Evolutionary conservation across 2,329 filamentous ascomycete species (phyloP), one percentile per base, ranked within the genome.

Genomic region (Beauveria brongniartii): DNA sequence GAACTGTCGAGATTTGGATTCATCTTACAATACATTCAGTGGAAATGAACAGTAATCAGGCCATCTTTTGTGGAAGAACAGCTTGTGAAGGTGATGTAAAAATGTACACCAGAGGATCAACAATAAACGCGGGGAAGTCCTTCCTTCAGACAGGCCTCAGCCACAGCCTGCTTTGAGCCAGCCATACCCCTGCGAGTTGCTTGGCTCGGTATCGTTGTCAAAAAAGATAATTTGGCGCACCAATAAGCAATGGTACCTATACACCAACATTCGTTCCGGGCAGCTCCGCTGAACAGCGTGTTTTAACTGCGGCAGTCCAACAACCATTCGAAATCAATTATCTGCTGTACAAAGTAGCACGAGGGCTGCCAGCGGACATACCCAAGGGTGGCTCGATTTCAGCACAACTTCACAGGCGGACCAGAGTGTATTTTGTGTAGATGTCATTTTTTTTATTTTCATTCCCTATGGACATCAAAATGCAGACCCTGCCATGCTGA

Each of bases 401-500:
- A 12, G 16, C 5, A 22, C 9, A 44, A 14, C 26, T 22, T 47
- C 58, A 60, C 41, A 46, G 18, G 12, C 10, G 24, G 1, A 9
- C 28, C 26, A 14, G 16, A 20, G n/a, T 12, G 41, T 47, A 22
- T 28, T 30, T 55, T 61, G 24, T 46, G 46, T 44, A 57, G 59
- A 61, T 61, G 59, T 63, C 55, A 41, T 30, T 57, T 59, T 59
- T 62, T 51, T 55, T 41, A 60, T 56, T 57, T 59, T 60, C 52
- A 63, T 63, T 63, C 56, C 56, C 61, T 63, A 63, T 63, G 56
- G 61, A 63, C 61, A 63, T 63, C 57, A 55, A 63, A 63, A 63
- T 63, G 61, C 61, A 63, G 61, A 63, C 61, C 61, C 71, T 74
- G 71, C 71, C 70, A 75, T 75, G 74, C 73, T 73, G 69, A 75